phyloP scores from a whole-genome alignment of 352 stramenopile genomes.

The Phytophthora citricola region DNA sequence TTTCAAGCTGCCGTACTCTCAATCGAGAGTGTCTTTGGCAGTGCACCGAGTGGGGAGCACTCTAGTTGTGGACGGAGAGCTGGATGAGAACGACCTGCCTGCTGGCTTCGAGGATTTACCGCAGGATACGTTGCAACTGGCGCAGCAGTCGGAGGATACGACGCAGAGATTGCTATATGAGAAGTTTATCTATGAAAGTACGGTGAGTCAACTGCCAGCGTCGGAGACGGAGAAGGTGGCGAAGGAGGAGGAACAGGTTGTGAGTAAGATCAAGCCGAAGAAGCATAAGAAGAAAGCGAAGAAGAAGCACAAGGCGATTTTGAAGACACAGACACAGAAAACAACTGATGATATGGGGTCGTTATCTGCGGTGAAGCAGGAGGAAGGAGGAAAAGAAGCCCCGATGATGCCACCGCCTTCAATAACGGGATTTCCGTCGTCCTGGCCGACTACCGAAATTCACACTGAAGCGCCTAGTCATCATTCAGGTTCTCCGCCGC shows the following conservation, averaged over 20 bases:
- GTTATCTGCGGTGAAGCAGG: conserved; percentile 3
- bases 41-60: conserved; percentile 84
- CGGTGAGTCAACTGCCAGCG: conserved; percentile 44
- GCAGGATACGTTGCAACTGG: conserved; percentile 63
- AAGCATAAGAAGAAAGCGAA: conserved; percentile 41
- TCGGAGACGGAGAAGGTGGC: conserved; percentile 12
- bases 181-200: conserved; percentile 90
- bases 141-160: conserved; percentile 52
- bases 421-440: not conserved
- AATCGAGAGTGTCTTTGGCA: conserved; percentile 76
- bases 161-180: conserved; percentile 75
- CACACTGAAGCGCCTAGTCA: not conserved
- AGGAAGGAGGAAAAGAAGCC: not conserved
- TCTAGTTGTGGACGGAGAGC: conserved; percentile 82
- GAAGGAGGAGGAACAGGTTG: conserved; percentile 3
- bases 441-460: conserved; percentile 5
- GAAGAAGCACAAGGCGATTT: conserved; percentile 21
- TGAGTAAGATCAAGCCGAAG: conserved; percentile 17
- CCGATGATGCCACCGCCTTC: conserved; percentile 2
- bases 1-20: conserved; percentile 89
- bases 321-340: not conserved
- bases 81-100: conserved; percentile 72
- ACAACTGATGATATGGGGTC: not conserved
- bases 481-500: not conserved
- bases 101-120: conserved; percentile 69